Conservation (phyloP, 139 green algal species). For the Klebsormidium nitens region DNA sequence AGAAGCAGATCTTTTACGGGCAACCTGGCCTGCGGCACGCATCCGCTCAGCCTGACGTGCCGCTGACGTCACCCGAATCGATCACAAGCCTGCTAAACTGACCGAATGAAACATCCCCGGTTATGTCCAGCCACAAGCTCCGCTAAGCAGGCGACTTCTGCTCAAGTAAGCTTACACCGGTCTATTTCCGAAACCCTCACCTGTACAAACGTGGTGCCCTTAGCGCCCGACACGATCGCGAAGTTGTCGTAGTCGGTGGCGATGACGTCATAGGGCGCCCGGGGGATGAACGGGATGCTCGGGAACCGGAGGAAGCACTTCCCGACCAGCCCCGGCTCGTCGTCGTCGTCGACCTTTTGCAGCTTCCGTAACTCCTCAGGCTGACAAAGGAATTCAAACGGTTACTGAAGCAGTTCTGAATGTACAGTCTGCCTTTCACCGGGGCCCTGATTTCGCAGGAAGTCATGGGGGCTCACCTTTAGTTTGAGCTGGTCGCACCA, state of each 20-base stretch:
- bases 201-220: constrained; percentile 49
- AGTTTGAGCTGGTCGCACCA: no score
- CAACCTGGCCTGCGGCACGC: background rate
- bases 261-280: constrained; percentile 47
- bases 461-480: no score
- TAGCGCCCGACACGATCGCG: constrained; percentile 46
- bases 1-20: background rate
- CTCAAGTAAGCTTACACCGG: background rate
- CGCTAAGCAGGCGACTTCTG: background rate
- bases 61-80: no score
- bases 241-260: constrained; percentile 51
- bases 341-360: constrained; percentile 20
- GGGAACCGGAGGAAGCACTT: constrained; percentile 50
- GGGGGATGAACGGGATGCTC: constrained; percentile 48
- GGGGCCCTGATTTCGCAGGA: no score
- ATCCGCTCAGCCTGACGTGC: background rate
- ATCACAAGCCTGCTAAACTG: background rate
- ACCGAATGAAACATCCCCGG: background rate
- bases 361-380: background rate
- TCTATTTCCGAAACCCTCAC: no score
- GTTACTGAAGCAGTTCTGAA: no score
- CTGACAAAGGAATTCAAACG: no score
- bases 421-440: no score
- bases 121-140: background rate
- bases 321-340: constrained; percentile 20